These are phyloP conservation scores for Tothia fuscella DNA, from an alignment of 2,329 filamentous ascomycete species.

Conservation along the genomic window DNA sequence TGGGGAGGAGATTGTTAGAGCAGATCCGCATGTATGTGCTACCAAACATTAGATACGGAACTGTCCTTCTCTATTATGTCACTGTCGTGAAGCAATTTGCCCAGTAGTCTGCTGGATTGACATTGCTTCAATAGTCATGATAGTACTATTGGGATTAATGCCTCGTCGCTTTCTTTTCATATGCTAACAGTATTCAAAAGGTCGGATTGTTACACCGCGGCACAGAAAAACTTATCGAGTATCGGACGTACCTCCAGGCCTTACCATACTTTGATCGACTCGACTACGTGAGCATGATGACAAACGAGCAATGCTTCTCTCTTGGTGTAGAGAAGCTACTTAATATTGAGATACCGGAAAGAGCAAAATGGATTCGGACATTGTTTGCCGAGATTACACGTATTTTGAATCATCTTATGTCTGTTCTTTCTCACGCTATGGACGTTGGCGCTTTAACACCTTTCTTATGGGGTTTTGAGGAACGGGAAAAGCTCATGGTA, in stretches of 20 bases:
- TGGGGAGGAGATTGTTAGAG: conserved; percentile 92
- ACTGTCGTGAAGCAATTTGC: too few relatives aligned
- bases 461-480: conserved; percentile 98
- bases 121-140: too few relatives aligned
- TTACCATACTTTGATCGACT: conserved; percentile 97
- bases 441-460: conserved; percentile 96
- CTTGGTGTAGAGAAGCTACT: conserved; percentile 95
- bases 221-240: conserved; percentile 99
- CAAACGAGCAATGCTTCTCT: conserved; percentile 95
- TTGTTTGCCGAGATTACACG: conserved; percentile 92
- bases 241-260: conserved; percentile 98
- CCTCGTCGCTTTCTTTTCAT: too few relatives aligned
- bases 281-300: conserved; percentile 99
- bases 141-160: too few relatives aligned
- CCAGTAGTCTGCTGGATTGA: too few relatives aligned
- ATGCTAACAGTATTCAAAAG: too few relatives aligned
- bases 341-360: conserved; percentile 88
- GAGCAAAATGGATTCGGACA: conserved; percentile 94
- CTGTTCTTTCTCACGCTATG: conserved; percentile 93
- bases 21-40: conserved; percentile 94
- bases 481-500: conserved; percentile 99
- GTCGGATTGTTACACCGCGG: conserved; percentile 92
- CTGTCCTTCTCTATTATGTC: too few relatives aligned
- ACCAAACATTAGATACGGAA: too few relatives aligned
- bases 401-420: conserved; percentile 95